phyloP scores from a whole-genome alignment of 306 rosid genomes.

The Hippophae gyantsensis region DNA sequence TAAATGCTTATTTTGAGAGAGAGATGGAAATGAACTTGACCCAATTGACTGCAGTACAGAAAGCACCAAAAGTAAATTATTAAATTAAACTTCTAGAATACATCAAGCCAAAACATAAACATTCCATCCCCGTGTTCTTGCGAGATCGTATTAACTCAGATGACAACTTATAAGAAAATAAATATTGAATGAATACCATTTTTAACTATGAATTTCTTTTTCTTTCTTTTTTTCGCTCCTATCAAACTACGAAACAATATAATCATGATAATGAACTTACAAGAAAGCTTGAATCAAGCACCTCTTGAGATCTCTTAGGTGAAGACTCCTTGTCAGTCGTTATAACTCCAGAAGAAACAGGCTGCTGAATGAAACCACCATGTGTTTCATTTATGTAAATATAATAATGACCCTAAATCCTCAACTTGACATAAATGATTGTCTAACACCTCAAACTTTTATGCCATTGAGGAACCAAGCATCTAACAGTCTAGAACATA shows the following conservation, averaged over 20 bases:
- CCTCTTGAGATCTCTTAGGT: slow-evolving; percentile 26
- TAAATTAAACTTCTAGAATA: slow-evolving; percentile 2
- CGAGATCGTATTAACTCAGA: not conserved
- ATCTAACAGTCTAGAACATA: not conserved
- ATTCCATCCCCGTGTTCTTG: not conserved
- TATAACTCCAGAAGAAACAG: slow-evolving; percentile 29
- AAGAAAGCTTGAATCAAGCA: slow-evolving; percentile 5
- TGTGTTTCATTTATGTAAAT: not conserved
- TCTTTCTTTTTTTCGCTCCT: too few species aligned
- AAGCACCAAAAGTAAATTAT: too few species aligned
- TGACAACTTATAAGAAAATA: not conserved
- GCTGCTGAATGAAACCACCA: slow-evolving; percentile 40
- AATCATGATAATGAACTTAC: slow-evolving; percentile 29
- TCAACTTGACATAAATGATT: too few species aligned
- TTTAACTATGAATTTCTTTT: not conserved
- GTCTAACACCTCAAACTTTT: not conserved
- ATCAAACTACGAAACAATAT: slow-evolving; percentile 1
- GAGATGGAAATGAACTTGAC: slow-evolving; percentile 16
- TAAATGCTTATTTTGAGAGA: slow-evolving; percentile 17
- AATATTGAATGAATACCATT: not conserved
- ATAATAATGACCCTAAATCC: not conserved
- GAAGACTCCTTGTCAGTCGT: slow-evolving; percentile 21
- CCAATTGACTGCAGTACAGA: slow-evolving; percentile 16
- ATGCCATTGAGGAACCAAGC: not conserved
- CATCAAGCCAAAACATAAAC: not conserved